Conservation (phyloP, 805 yeast species). For the Zygotorulaspora chibaensis region DNA sequence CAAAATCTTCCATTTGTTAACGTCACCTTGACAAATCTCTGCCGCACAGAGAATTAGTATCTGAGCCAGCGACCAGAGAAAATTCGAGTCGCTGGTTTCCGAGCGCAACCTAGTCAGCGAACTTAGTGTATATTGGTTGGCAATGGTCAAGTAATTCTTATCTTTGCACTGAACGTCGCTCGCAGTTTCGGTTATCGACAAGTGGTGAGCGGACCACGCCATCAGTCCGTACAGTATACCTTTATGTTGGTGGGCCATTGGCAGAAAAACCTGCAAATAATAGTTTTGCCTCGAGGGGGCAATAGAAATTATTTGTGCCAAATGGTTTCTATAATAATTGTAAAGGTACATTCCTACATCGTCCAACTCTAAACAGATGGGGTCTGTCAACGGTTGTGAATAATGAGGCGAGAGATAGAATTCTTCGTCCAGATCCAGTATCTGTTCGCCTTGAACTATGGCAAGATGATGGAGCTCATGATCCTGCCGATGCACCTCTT, state of each 20-base stretch:
- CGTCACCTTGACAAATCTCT: slow-evolving; percentile 80
- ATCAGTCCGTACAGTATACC: slow-evolving; percentile 49
- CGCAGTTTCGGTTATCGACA: slow-evolving; percentile 17
- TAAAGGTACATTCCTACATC: slow-evolving; percentile 42
- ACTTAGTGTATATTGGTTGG: slow-evolving; percentile 21
- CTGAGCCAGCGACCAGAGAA: slow-evolving; percentile 46
- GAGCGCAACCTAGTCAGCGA: slow-evolving; percentile 16
- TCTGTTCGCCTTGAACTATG: neutral
- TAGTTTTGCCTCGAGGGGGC: slow-evolving; percentile 48
- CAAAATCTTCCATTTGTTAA: slow-evolving; percentile 65
- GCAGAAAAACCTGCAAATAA: slow-evolving; percentile 48
- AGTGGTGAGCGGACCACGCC: slow-evolving; percentile 50
- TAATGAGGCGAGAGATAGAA: slow-evolving; percentile 11
- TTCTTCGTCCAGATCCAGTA: slow-evolving; percentile 6
- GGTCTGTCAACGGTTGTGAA: slow-evolving; percentile 22
- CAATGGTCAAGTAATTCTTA: slow-evolving; percentile 15
- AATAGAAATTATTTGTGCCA: slow-evolving; percentile 46
- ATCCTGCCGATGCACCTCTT: neutral
- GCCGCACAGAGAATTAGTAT: slow-evolving; percentile 70
- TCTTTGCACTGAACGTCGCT: slow-evolving; percentile 8
- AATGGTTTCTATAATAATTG: slow-evolving; percentile 47
- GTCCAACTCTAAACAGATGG: slow-evolving; percentile 35
- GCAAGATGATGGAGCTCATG: neutral
- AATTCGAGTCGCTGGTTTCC: slow-evolving; percentile 7
- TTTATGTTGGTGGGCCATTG: slow-evolving; percentile 47